Conservation (phyloP, 2,329 filamentous ascomycete species). For the Clonostachys rosea region DNA sequence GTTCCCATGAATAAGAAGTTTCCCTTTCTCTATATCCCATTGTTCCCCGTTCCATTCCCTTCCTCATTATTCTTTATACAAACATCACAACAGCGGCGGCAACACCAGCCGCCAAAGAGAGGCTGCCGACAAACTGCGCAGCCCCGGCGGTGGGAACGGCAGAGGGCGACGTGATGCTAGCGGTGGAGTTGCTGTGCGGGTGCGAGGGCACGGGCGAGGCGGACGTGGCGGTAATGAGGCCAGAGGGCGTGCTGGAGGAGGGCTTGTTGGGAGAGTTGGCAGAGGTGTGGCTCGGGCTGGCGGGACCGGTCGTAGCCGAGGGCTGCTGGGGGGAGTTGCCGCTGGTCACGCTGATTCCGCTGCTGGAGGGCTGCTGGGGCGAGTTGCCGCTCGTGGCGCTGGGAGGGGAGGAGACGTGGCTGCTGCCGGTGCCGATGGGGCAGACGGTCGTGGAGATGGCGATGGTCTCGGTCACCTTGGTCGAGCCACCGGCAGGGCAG, state of each 20-base stretch:
- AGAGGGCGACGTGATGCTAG: no score
- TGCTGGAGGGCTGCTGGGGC: not conserved
- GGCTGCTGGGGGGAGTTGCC: no score
- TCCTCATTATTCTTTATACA: no score
- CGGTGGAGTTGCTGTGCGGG: conserved; percentile 11
- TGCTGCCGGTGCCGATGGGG: conserved; percentile 72
- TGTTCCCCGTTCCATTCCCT: no score
- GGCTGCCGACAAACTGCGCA: conserved; percentile 27
- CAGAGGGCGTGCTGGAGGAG: conserved; percentile 29
- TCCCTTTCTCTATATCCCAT: no score
- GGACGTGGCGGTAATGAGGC: conserved; percentile 23
- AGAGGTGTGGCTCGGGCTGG: not conserved
- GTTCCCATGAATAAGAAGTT: no score
- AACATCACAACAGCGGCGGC: no score
- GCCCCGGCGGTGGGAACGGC: no score
- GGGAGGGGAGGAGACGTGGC: conserved; percentile 57
- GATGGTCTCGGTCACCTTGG: conserved; percentile 48
- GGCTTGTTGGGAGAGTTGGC: conserved; percentile 5
- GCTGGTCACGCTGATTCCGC: no score
- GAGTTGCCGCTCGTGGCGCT: conserved; percentile 47
- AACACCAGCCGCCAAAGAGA: conserved; percentile 9
- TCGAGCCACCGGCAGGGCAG: conserved; percentile 40
- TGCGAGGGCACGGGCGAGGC: conserved; percentile 9
- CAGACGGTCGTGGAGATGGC: conserved; percentile 56
- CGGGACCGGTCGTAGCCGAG: no score